These are phyloP conservation scores for Monosporozyma siamensis DNA, from an alignment of 805 yeast genomes.

Conservation along the genomic window DNA sequence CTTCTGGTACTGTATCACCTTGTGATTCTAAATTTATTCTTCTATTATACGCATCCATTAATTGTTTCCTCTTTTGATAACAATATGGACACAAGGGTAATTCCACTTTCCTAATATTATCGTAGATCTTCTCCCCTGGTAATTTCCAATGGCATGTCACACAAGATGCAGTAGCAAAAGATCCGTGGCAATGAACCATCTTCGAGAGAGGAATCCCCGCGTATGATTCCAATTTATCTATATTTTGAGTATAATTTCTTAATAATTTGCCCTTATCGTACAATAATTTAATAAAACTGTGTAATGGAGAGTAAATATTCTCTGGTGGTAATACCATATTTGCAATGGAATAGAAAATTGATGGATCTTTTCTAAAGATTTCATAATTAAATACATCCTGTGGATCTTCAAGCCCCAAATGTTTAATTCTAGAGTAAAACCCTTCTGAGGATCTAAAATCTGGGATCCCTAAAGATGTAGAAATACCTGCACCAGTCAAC, in stretches of 20 bases:
- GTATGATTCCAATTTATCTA: constrained; percentile 71
- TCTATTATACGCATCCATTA: neutral
- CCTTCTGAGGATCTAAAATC: constrained; percentile 86
- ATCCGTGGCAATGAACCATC: constrained; percentile 84
- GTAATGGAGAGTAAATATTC: constrained; percentile 60
- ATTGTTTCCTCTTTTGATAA: constrained; percentile 33
- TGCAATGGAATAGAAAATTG: constrained; percentile 74
- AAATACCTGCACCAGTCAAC: constrained; percentile 88
- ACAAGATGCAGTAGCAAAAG: constrained; percentile 82
- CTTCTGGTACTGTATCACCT: no score
- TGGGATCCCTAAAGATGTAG: constrained; percentile 84
- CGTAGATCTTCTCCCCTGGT: constrained; percentile 56
- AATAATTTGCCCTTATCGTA: constrained; percentile 68
- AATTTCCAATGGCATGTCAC: constrained; percentile 60
- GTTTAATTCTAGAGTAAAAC: constrained; percentile 57
- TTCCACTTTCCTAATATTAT: constrained; percentile 46
- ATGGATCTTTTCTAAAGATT: constrained; percentile 63
- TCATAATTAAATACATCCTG: constrained; percentile 79
- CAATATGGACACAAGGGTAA: constrained; percentile 72
- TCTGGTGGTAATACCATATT: constrained; percentile 74
- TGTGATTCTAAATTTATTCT: neutral
- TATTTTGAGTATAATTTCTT: constrained; percentile 84
- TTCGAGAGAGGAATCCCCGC: constrained; percentile 63
- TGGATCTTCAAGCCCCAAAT: constrained; percentile 70
- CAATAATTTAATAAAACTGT: constrained; percentile 62